A percentile compares a stretch with the other conserved stretches of the same genome.
Conservation (phyloP, 2,329 filamentous ascomycete species). For the Coleophoma eucalyptorum region DNA sequence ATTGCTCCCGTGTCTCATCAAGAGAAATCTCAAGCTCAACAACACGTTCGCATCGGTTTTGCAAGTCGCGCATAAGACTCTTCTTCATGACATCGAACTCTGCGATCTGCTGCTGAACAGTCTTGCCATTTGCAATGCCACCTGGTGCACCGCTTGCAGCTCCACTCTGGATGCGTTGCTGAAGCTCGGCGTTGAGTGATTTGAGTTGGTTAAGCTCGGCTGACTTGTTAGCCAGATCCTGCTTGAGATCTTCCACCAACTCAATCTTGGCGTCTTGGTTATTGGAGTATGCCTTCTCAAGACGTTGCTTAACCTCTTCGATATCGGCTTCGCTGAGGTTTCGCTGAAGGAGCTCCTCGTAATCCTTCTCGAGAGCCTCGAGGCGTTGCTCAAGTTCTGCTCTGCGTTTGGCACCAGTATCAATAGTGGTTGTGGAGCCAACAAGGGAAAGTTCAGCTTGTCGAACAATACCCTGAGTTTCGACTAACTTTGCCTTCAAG, state of each 20-base stretch:
- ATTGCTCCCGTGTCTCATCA: conserved; percentile 96
- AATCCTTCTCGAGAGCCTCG: conserved; percentile 71
- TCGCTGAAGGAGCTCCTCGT: conserved; percentile 76
- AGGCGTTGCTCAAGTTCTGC: conserved; percentile 76
- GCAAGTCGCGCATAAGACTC: conserved; percentile 95
- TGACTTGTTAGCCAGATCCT: conserved; percentile 71
- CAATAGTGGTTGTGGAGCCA: conserved; percentile 57
- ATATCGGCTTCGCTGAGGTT: conserved; percentile 77
- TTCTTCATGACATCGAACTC: conserved; percentile 99
- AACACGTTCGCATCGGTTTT: conserved; percentile 96
- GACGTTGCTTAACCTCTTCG: conserved; percentile 76
- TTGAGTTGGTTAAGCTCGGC: conserved; percentile 82
- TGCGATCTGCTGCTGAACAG: conserved; percentile 93
- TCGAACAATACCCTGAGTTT: conserved; percentile 87
- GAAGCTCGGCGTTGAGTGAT: conserved; percentile 74
- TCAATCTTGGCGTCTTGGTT: conserved; percentile 71
- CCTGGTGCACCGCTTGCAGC: conserved; percentile 55
- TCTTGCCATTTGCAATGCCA: conserved; percentile 73
- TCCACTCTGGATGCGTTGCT: conserved; percentile 66
- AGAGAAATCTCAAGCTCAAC: conserved; percentile 97
- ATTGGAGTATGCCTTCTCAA: conserved; percentile 73
- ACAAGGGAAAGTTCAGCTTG: conserved; percentile 88
- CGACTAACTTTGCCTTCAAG: conserved; percentile 74
- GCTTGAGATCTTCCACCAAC: conserved; percentile 72
- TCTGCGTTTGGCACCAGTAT: conserved; percentile 64